Conservation (phyloP, 352 stramenopile genomes). For the Phytophthora sojae region DNA sequence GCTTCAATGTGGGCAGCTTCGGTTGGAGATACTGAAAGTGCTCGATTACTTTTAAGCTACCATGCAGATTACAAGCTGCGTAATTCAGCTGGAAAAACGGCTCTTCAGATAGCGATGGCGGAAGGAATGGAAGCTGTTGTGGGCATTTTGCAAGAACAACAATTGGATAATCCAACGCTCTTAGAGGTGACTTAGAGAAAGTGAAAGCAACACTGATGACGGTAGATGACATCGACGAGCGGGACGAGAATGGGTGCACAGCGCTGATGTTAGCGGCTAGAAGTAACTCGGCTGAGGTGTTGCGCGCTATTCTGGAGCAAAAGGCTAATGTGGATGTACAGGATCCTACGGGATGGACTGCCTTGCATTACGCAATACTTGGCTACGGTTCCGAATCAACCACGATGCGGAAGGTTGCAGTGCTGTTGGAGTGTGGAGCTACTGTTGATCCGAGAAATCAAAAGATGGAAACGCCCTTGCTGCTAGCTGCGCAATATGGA, state of each 20-base stretch:
- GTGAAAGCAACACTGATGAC: background rate
- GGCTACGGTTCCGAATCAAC: too few species aligned
- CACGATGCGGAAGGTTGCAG: background rate
- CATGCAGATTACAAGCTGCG: background rate
- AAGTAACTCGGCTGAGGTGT: background rate
- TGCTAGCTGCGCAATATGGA: background rate
- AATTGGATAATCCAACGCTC: background rate
- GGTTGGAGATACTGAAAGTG: background rate
- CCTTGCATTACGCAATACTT: background rate
- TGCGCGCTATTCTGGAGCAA: background rate
- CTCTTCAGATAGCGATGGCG: background rate
- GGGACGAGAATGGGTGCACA: background rate
- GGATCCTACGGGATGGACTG: background rate
- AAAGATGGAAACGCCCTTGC: too few species aligned
- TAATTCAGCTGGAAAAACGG: background rate
- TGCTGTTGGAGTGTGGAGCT: too few species aligned
- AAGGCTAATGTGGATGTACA: background rate
- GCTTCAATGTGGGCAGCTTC: slow-evolving; percentile 1
- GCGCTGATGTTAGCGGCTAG: too few species aligned
- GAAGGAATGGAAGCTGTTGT: background rate
- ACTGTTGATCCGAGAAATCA: too few species aligned
- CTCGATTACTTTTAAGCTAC: background rate
- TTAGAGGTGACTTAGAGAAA: background rate
- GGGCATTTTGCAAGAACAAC: background rate
- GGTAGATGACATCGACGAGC: background rate